These are phyloP conservation scores for Solanum pinnatisectum DNA, from an alignment of 257 asterid species.

Conservation along the genomic window DNA sequence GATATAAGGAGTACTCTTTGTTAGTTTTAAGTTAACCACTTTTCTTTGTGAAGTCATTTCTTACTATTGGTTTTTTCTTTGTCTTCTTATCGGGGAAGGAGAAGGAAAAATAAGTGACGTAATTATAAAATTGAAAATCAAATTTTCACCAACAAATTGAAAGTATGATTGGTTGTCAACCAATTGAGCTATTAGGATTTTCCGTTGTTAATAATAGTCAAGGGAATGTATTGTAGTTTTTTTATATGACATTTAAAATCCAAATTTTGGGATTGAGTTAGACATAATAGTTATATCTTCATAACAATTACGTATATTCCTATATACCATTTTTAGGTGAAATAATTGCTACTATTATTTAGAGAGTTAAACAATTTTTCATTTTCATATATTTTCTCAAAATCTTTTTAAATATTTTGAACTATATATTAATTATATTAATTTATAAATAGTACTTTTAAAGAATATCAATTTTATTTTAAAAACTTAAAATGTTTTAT, in stretches of 20 bases:
- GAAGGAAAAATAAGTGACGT: too few relatives aligned
- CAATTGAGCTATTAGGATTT: background rate
- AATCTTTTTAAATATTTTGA: background rate
- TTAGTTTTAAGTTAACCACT: background rate
- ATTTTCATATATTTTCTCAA: background rate
- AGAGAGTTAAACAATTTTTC: background rate
- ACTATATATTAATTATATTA: background rate
- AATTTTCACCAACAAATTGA: too few relatives aligned
- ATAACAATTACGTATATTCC: background rate
- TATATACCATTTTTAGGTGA: background rate
- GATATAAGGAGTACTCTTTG: background rate
- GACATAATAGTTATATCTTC: background rate
- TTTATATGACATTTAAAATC: background rate
- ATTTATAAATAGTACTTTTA: background rate
- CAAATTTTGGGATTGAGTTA: background rate
- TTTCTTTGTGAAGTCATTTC: background rate
- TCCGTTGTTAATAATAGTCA: background rate
- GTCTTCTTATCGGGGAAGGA: background rate
- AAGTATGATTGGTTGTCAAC: too few relatives aligned
- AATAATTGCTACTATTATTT: background rate
- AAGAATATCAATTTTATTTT: background rate
- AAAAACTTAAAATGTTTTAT: background rate
- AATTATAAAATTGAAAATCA: too few relatives aligned
- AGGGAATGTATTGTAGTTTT: background rate
- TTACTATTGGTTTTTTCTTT: background rate